A percentile compares a stretch with the other conserved stretches of the same genome.
These are phyloP conservation scores for Musa acuminata DNA, from an alignment of 176 grass and related monocot genomes.

Conservation along the genomic window DNA sequence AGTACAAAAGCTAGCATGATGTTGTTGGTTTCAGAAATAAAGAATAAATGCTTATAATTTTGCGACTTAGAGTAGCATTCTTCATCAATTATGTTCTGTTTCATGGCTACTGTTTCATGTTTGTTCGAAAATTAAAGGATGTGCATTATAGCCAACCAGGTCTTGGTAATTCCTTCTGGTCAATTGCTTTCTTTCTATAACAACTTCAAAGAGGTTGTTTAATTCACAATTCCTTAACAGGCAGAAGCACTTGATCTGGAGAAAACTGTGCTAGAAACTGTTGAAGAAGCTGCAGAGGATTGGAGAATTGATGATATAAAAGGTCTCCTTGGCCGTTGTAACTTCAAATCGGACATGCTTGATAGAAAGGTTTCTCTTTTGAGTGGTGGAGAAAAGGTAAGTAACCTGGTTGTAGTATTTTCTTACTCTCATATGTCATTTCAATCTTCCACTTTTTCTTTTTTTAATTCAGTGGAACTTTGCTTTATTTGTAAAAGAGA, in stretches of 20 bases:
- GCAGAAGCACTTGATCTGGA: conserved; percentile 95
- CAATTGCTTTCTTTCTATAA: conserved; percentile 11
- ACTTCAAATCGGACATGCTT: conserved; percentile 94
- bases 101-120: not conserved
- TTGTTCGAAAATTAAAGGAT: not conserved
- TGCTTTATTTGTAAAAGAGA: not conserved
- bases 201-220: not conserved
- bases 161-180: conserved; percentile 2
- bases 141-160: not conserved
- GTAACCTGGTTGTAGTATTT: not conserved
- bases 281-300: conserved; percentile 80
- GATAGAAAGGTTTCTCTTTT: conserved; percentile 82
- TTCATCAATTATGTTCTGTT: not conserved
- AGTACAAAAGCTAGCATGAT: not conserved
- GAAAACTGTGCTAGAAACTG: conserved; percentile 86
- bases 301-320: conserved; percentile 92
- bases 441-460: conserved; percentile 9
- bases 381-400: conserved; percentile 98
- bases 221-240: conserved; percentile 37
- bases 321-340: conserved; percentile 95
- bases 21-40: not conserved
- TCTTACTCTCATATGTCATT: conserved; percentile 1
- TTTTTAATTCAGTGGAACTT: not conserved
- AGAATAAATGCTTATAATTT: not conserved
- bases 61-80: not conserved